Percentiles rank a stretch among this genome's conserved stretches.
Conservation (phyloP, 1,284 basidiomycete species). For the Sporisorium reilianum region DNA sequence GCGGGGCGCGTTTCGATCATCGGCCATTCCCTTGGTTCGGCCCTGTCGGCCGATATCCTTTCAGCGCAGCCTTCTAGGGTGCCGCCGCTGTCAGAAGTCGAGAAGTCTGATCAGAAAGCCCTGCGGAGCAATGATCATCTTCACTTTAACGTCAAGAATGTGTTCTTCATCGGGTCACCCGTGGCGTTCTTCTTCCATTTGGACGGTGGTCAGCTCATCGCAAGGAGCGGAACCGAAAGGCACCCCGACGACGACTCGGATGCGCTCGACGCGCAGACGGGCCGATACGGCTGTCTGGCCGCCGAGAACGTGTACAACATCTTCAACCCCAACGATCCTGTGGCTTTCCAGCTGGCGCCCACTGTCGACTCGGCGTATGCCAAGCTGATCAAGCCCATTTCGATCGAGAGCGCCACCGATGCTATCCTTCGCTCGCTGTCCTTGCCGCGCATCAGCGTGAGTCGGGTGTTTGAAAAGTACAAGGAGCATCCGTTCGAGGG, state of each 20-base stretch:
- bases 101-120: slow-evolving; percentile 17
- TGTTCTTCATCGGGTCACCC: slow-evolving; percentile 75
- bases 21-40: slow-evolving; percentile 73
- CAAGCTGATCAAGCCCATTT: slow-evolving; percentile 67
- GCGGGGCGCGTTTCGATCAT: slow-evolving; percentile 72
- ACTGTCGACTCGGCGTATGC: slow-evolving; percentile 69
- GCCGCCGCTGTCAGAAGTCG: slow-evolving; percentile 30
- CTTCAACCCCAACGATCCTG: slow-evolving; percentile 70
- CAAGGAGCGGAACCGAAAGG: slow-evolving; percentile 72
- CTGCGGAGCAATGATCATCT: slow-evolving; percentile 39
- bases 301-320: slow-evolving; percentile 72
- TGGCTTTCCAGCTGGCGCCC: slow-evolving; percentile 69
- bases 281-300: slow-evolving; percentile 73
- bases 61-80: slow-evolving; percentile 74
- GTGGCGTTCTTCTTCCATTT: slow-evolving; percentile 74
- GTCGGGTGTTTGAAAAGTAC: slow-evolving; percentile 62
- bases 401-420: slow-evolving; percentile 66
- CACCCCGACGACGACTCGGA: slow-evolving; percentile 66
- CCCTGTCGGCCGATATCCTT: slow-evolving; percentile 73
- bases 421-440: slow-evolving; percentile 64
- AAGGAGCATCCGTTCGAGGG: slow-evolving; percentile 50
- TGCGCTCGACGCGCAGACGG: slow-evolving; percentile 70
- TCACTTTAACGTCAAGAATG: slow-evolving; percentile 71
- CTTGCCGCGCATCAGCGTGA: slow-evolving; percentile 64
- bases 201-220: slow-evolving; percentile 73